Conservation (phyloP, 2,329 filamentous ascomycete species). For the Trichoderma breve region DNA sequence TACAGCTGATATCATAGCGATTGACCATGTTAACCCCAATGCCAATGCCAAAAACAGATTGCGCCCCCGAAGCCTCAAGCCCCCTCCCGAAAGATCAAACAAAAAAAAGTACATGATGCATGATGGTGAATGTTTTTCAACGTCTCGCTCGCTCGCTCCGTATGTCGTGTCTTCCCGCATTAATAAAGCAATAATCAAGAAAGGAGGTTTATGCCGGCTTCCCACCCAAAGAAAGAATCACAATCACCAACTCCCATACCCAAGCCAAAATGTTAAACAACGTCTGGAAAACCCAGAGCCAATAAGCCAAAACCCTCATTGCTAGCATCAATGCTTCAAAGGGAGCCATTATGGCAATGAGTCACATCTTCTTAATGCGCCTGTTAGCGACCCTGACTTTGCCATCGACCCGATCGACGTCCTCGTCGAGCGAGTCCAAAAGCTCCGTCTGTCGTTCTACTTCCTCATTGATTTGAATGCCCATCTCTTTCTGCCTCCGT, state of each 20-base stretch:
- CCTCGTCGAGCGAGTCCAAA: constrained; percentile 64
- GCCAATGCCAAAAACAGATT: background rate
- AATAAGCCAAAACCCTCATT: constrained; percentile 34
- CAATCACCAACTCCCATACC: constrained; percentile 29
- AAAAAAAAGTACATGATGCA: background rate
- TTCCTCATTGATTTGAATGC: constrained; percentile 71
- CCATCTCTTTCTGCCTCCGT: constrained; percentile 72
- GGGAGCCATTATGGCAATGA: constrained; percentile 27
- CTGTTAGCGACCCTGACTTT: constrained; percentile 76
- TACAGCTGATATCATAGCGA: constrained; percentile 1
- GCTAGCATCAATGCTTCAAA: constrained; percentile 31
- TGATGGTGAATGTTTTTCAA: background rate
- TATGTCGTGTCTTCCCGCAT: background rate
- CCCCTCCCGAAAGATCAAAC: background rate
- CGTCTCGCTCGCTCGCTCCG: constrained; percentile 8
- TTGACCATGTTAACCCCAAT: background rate
- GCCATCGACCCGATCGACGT: constrained; percentile 61
- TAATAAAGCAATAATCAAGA: background rate
- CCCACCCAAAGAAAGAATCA: constrained; percentile 27
- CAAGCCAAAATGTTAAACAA: constrained; percentile 29
- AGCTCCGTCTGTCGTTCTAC: constrained; percentile 69
- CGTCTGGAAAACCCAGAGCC: constrained; percentile 30
- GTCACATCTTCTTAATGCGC: constrained; percentile 64
- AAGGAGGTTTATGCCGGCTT: background rate
- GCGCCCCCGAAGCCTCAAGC: background rate